Percentiles rank a stretch among this genome's conserved stretches.
These are phyloP conservation scores for Pseudogymnoascus sp. DNA, from an alignment of 2,329 filamentous ascomycete genomes.

Conservation along the genomic window DNA sequence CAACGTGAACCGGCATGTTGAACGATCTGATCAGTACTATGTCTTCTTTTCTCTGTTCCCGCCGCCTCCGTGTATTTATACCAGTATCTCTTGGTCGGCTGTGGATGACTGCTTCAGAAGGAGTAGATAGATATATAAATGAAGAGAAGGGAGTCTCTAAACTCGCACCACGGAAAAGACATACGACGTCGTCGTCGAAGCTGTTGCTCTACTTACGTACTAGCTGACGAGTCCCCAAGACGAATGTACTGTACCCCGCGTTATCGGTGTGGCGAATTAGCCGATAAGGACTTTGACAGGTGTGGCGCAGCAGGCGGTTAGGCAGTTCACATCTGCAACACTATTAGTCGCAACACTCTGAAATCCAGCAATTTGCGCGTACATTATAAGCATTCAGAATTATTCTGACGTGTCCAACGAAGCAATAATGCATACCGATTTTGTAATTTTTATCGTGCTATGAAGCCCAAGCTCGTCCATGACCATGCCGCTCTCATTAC, in stretches of 20 bases:
- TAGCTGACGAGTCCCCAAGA: constrained; percentile 3
- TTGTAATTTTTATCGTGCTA: neutral
- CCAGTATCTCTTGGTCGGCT: neutral
- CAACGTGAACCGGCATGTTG: constrained; percentile 9
- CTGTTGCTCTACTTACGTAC: constrained; percentile 1
- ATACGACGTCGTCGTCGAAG: neutral
- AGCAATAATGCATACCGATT: neutral
- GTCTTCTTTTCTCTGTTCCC: neutral
- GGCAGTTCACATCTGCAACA: neutral
- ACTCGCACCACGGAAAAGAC: neutral
- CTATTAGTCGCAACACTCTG: neutral
- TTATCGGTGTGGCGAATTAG: constrained; percentile 6
- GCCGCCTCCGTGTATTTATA: neutral
- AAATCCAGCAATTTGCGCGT: neutral
- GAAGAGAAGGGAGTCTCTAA: neutral
- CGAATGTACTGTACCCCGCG: neutral
- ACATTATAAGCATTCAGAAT: neutral
- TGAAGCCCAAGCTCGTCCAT: neutral
- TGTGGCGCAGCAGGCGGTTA: constrained; percentile 9
- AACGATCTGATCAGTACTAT: neutral
- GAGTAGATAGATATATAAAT: neutral
- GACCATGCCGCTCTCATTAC: neutral
- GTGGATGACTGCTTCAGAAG: neutral
- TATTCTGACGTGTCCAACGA: neutral
- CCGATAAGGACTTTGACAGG: constrained; percentile 9